A percentile compares a stretch with the other conserved stretches of the same genome.
Evolutionary conservation across 1,284 basidiomycete genomes (phyloP).

Genomic region (Coniferiporia sulphurascens): DNA sequence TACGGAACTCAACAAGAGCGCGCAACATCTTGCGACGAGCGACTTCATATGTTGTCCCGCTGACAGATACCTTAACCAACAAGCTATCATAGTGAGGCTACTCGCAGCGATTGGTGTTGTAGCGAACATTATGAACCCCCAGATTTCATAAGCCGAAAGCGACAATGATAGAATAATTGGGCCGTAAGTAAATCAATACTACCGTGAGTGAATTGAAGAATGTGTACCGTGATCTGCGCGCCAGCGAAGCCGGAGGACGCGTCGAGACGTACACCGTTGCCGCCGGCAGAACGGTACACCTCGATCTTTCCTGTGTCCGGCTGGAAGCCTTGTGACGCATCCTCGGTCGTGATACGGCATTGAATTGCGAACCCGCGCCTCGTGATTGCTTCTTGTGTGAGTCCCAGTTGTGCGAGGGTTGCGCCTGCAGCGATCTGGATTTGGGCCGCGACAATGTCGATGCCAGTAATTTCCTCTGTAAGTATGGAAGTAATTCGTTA

Average conservation of each 20-base stretch:
- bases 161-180: not conserved
- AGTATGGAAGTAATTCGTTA: slow-evolving; percentile 3
- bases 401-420: slow-evolving; percentile 89
- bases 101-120: not conserved
- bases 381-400: slow-evolving; percentile 95
- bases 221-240: slow-evolving; percentile 90
- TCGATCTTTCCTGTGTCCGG: slow-evolving; percentile 99
- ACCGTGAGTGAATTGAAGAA: not conserved
- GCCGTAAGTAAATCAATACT: not conserved
- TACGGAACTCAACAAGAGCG: slow-evolving; percentile 98
- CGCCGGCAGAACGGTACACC: slow-evolving; percentile 97
- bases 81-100: slow-evolving; percentile 98
- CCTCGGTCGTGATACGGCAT: slow-evolving; percentile 99
- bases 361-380: slow-evolving; percentile 98
- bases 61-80: slow-evolving; percentile 95
- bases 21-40: slow-evolving; percentile 99
- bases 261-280: slow-evolving; percentile 97
- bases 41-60: slow-evolving; percentile 97
- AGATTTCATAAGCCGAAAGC: not conserved
- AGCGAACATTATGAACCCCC: too few species aligned
- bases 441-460: slow-evolving; percentile 97
- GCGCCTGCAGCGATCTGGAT: slow-evolving; percentile 99
- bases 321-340: slow-evolving; percentile 88
- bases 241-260: slow-evolving; percentile 98
- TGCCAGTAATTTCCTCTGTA: slow-evolving; percentile 95